Conservation (phyloP, 768 basidiomycete species). For the Rossbeevera mucosa region DNA sequence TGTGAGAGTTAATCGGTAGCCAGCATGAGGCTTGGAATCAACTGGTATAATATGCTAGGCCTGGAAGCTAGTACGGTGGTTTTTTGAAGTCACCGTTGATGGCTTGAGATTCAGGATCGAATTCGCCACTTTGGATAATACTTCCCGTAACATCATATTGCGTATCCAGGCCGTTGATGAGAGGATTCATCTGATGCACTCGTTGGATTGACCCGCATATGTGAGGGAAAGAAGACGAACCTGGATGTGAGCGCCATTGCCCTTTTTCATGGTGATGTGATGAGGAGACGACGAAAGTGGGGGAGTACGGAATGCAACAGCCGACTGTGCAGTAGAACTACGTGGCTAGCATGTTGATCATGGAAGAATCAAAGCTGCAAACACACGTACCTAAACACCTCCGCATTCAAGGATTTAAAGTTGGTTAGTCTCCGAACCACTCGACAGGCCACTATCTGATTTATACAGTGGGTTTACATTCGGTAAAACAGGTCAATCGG, state of each 20-base stretch:
- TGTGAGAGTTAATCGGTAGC: not conserved
- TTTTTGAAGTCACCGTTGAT: conserved; percentile 63
- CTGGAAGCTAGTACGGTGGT: conserved; percentile 39
- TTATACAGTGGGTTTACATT: not conserved
- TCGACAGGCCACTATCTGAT: conserved; percentile 60
- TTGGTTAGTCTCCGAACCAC: conserved; percentile 63
- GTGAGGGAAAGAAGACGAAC: conserved; percentile 27
- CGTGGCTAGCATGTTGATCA: conserved; percentile 10
- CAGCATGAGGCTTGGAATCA: not conserved
- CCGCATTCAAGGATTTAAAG: conserved; percentile 46
- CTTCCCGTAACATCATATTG: conserved; percentile 60
- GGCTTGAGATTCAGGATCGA: conserved; percentile 57
- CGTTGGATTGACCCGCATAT: conserved; percentile 2
- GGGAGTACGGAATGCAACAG: conserved; percentile 55
- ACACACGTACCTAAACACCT: conserved; percentile 48
- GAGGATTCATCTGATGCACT: conserved; percentile 60
- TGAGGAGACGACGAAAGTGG: conserved; percentile 25
- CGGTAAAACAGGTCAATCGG: not conserved
- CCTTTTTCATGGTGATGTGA: conserved; percentile 33
- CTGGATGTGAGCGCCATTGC: conserved; percentile 59
- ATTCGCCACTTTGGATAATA: conserved; percentile 39
- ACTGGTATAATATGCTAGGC: not conserved
- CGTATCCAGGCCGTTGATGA: conserved; percentile 43
- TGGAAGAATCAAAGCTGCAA: conserved; percentile 20
- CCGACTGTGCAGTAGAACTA: conserved; percentile 45